phyloP scores from a whole-genome alignment of 1,139 yeast genomes.

The Kodamaea suecica region DNA sequence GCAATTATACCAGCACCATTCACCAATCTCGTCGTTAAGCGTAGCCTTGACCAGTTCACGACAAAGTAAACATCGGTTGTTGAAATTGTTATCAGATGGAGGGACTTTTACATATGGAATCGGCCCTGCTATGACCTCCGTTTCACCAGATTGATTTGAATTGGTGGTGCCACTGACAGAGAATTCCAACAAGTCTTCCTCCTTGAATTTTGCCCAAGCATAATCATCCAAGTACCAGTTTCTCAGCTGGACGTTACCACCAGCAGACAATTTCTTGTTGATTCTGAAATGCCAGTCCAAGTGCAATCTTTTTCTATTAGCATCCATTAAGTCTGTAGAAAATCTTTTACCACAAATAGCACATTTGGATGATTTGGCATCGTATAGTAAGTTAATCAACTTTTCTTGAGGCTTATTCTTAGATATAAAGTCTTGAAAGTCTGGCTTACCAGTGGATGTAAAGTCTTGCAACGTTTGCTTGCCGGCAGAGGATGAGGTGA shows the following conservation, averaged over 20 bases:
- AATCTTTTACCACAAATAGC: conserved; percentile 89
- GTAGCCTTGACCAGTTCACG: conserved; percentile 76
- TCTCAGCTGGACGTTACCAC: conserved; percentile 59
- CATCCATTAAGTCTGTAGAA: conserved; percentile 58
- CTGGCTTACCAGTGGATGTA: conserved; percentile 4
- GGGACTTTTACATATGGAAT: conserved; percentile 69
- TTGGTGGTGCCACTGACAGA: conserved; percentile 18
- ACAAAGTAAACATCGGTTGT: conserved; percentile 80
- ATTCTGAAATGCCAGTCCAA: conserved; percentile 97
- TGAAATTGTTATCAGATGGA: conserved; percentile 61
- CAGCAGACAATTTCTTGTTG: conserved; percentile 58
- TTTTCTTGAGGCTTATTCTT: conserved; percentile 13
- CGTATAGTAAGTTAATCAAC: conserved; percentile 44
- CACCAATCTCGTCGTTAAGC: conserved; percentile 87
- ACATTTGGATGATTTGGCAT: conserved; percentile 74
- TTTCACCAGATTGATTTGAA: conserved; percentile 15
- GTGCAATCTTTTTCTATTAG: conserved; percentile 54
- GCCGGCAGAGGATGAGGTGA: conserved; percentile 2
- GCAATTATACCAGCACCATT: conserved; percentile 94
- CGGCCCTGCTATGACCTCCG: conserved; percentile 12
- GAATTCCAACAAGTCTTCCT: conserved; percentile 48
- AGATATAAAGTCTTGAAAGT: conserved; percentile 40
- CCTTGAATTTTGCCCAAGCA: conserved; percentile 74
- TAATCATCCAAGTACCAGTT: conserved; percentile 77
- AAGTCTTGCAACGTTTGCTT: conserved; percentile 28